Base-by-base conservation (phyloP, 139 green algal species). In the Coccomyxa sp. region DNA sequence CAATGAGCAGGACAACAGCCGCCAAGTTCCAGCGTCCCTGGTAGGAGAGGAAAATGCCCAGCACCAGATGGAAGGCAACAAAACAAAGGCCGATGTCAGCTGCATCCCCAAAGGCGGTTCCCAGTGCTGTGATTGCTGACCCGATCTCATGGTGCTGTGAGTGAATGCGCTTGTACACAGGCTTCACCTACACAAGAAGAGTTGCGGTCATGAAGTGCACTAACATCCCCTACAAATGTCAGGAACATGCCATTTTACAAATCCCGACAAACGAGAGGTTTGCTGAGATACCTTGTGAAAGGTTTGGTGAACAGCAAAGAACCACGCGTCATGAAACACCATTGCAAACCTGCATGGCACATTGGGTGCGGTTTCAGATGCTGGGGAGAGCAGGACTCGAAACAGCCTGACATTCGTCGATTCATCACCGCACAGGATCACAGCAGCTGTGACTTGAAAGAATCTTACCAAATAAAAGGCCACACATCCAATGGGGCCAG, bases 271-370 rank as follows among this genome's bases (percentile, higher is more conserved):
- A 12, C 30, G 10, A 60, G 14, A 60, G n/a, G 30, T 28, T 60
- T 16, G 17, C 14, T 59, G 13, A 60, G 30, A 17, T 32, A 45
- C 57, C 58, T 45, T 30, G 25, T 75, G 58, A n/a, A 68, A 68
- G 57, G 14, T 16, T 27, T 23, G 59, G 75, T 85, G 82, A 17
- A 85, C 17, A 10, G 13, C 23, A 58, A 77, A 85, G 75, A 85
- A 85, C 82, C 82, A 85, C 38, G 82, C 75, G n/a, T 85, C 82
- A 77, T 85, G 82, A 12, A 31, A 76, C 31, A 85, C 57, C 82
- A 85, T 85, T 9, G 75, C 75, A n/a, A 58, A 15, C 25, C 57
- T 77, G 71, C 71, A 80, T 51, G 71, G n/a, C 27, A 32, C 17
- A 27, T 38, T 10, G 7, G 27, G 9, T 57, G 71, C 45, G 58